phyloP scores from a whole-genome alignment of 2,329 filamentous ascomycete genomes.

The Colletotrichum cordylinicola region DNA sequence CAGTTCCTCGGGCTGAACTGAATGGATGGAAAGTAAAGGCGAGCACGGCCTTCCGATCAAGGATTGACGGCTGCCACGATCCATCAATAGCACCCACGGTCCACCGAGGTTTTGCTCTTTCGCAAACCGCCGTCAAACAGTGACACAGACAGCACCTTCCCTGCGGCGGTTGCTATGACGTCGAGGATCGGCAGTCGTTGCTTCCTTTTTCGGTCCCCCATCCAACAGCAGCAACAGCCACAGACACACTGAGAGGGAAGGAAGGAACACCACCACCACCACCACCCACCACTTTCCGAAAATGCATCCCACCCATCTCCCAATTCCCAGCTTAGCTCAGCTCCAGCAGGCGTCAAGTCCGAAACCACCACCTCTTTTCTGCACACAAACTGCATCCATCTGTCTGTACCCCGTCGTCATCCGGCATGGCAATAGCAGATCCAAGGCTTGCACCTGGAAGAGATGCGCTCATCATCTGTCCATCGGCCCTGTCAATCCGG shows the following conservation, averaged over 20 bases:
- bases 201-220: neutral
- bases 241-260: neutral
- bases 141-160: conserved; percentile 2
- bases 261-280: neutral
- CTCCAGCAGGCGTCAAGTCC: neutral
- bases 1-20: neutral
- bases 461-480: neutral
- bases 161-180: conserved; percentile 4
- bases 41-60: neutral
- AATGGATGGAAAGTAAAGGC: neutral
- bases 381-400: neutral
- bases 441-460: neutral
- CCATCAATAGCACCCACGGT: neutral
- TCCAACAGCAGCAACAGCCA: neutral
- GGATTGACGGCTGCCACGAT: neutral
- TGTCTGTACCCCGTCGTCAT: neutral
- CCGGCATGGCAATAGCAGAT: neutral
- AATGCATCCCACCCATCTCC: neutral
- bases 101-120: neutral
- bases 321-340: neutral
- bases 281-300: neutral
- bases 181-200: neutral
- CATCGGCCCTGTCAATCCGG: neutral
- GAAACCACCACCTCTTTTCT: neutral
- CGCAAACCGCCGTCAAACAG: conserved; percentile 15